Base-by-base conservation (phyloP, 2,329 filamentous ascomycete species). In the Diaporthe capsici region DNA sequence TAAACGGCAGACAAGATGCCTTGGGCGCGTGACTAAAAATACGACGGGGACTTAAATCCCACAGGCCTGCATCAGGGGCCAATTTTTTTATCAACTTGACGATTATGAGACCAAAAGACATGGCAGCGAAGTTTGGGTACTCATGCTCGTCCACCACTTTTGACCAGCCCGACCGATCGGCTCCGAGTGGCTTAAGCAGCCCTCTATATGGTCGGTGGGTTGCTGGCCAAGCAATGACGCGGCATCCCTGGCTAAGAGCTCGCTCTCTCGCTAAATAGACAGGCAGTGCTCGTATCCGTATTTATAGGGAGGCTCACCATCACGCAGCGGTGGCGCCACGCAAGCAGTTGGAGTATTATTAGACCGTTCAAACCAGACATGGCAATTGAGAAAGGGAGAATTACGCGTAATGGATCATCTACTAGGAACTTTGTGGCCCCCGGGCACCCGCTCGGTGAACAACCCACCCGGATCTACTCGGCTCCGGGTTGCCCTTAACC, bases 401-500 rank as follows among this genome's bases (percentile, higher is more conserved):
- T 22, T 37, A 34, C 28, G 25, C 53, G 28, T 20, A 15, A 34
- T 58, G 31, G 7, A 51, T 51, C 22, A 51, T 60, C 4, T n/a
- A 39, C 34, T n/a, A 8, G 51, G 68, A 20, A 71, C 20, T 31
- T 67, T 67, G 42, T 47, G 65, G 25, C 73, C 75, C 4, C 75
- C 75, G 4, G 63, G 72, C 47, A 75, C 55, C n/a, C 37, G 58
- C 61, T 49, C 5, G 8, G 71, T 67, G 51, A 73, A 73, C 31
- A 73, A 20, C 17, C 47, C 71, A 12, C 57, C 53, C 6, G 76
- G 74, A 25, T 77, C 76, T 1, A 73, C 73, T 34, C 55, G 67
- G 15, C 20, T 53, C 13, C 71, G 70, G 4, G 72, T 3, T 28
- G 61, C 60, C 51, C 39, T 13, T 8, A 77, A 28, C 10, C 53